A percentile compares a stretch with the other conserved stretches of the same genome.
Conservation (phyloP, 2,329 filamentous ascomycete genomes). For the Zymoseptoria pseudotritici region DNA sequence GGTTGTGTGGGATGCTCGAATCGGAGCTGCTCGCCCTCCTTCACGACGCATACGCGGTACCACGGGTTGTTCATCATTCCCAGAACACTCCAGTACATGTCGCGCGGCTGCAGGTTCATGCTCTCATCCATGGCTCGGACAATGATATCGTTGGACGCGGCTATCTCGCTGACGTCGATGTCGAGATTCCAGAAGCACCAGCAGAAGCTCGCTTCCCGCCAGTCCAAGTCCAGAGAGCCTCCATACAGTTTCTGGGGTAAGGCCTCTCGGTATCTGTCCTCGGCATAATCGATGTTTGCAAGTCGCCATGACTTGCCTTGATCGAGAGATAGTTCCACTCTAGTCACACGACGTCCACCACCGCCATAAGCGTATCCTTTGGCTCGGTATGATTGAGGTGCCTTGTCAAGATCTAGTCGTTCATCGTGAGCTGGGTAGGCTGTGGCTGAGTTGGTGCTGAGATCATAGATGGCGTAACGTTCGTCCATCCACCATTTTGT, state of each 20-base stretch:
- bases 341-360: slow-evolving; percentile 73
- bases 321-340: slow-evolving; percentile 77
- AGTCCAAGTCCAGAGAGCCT: slow-evolving; percentile 70
- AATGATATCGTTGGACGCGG: slow-evolving; percentile 62
- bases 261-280: slow-evolving; percentile 70
- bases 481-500: slow-evolving; percentile 80
- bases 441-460: slow-evolving; percentile 78
- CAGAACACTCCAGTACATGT: slow-evolving; percentile 93
- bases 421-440: slow-evolving; percentile 76
- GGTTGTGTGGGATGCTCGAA: slow-evolving; percentile 90
- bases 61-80: slow-evolving; percentile 99
- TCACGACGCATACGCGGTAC: slow-evolving; percentile 73
- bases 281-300: slow-evolving; percentile 70
- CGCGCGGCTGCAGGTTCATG: slow-evolving; percentile 76
- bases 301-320: slow-evolving; percentile 74
- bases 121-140: slow-evolving; percentile 85
- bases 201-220: slow-evolving; percentile 75
- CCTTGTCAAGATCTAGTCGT: slow-evolving; percentile 45
- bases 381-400: slow-evolving; percentile 52
- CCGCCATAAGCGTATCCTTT: slow-evolving; percentile 84
- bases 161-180: slow-evolving; percentile 56
- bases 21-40: slow-evolving; percentile 55
- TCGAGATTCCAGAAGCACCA: slow-evolving; percentile 88
- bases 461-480: slow-evolving; percentile 84
- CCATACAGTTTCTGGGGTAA: slow-evolving; percentile 63